Conservation (phyloP, 1,139 yeast genomes). For the Hanseniaspora gamundiae region DNA sequence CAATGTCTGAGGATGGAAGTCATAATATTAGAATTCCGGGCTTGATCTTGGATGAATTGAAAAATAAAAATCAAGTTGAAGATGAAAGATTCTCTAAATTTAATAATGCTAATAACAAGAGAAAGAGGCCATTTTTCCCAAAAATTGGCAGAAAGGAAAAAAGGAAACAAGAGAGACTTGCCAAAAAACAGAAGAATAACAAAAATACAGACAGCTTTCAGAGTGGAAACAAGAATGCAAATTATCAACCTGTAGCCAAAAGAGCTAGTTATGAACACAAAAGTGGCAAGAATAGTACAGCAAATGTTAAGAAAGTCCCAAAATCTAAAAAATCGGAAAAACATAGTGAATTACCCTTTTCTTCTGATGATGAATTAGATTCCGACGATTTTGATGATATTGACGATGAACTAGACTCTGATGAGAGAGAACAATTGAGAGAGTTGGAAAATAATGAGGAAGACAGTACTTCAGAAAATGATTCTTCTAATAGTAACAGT, state of each 20-base stretch:
- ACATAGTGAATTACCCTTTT: constrained; percentile 18
- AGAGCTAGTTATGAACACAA: not conserved
- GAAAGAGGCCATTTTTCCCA: constrained; percentile 12
- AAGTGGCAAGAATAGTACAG: not conserved
- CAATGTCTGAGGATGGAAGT: not conserved
- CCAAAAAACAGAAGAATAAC: constrained; percentile 15
- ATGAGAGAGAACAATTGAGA: constrained; percentile 29
- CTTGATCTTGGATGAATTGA: constrained; percentile 49
- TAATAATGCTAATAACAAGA: constrained; percentile 7
- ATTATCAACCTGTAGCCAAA: not conserved
- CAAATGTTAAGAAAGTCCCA: not conserved
- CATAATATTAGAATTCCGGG: constrained; percentile 60
- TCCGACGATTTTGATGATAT: constrained; percentile 36
- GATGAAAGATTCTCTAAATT: constrained; percentile 15
- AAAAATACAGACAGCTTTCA: constrained; percentile 1
- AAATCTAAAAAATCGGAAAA: not conserved
- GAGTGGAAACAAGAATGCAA: not conserved
- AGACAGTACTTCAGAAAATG: not conserved
- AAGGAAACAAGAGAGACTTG: constrained; percentile 21
- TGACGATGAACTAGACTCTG: constrained; percentile 33
- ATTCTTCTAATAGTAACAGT: not conserved
- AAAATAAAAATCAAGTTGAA: constrained; percentile 31
- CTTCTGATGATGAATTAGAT: constrained; percentile 37
- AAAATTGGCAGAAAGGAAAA: constrained; percentile 22
- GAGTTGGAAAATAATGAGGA: constrained; percentile 24